Conservation (phyloP, 768 basidiomycete species). For the Kwoniella heveanensis region DNA sequence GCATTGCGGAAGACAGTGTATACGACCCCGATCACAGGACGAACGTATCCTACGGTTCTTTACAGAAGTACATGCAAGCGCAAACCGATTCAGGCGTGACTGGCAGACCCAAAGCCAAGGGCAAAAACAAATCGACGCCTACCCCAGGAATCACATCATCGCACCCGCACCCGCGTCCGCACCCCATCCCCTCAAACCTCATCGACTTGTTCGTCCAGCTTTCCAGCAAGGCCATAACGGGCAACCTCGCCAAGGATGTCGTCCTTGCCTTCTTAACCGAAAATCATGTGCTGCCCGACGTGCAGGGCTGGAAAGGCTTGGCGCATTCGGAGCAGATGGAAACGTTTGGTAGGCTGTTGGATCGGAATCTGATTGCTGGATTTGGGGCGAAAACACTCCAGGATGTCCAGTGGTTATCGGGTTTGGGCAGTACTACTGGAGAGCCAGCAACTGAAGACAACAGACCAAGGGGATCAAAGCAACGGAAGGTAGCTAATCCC, state of each 20-base stretch:
- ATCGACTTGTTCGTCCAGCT: conserved; percentile 31
- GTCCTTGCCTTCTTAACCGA: conserved; percentile 27
- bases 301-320: no score
- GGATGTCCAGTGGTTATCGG: conserved; percentile 40
- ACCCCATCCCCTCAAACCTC: no score
- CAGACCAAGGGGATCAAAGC: no score
- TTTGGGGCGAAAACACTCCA: conserved; percentile 44
- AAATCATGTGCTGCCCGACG: conserved; percentile 27
- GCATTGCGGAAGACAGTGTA: conserved; percentile 21
- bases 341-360: conserved; percentile 45
- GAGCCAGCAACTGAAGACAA: no score
- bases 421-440: no score
- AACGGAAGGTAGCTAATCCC: no score
- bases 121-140: neutral
- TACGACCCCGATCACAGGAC: conserved; percentile 41
- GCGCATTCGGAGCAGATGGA: conserved; percentile 22
- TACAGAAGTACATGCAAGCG: neutral
- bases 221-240: conserved; percentile 26
- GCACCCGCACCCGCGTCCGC: no score
- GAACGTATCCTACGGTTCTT: conserved; percentile 34
- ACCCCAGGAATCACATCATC: conserved; percentile 7
- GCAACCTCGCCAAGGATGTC: conserved; percentile 30
- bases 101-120: neutral
- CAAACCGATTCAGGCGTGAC: neutral
- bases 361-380: conserved; percentile 51